These are phyloP conservation scores for Leccinum obscurum DNA, from an alignment of 768 basidiomycete genomes.

Conservation along the genomic window DNA sequence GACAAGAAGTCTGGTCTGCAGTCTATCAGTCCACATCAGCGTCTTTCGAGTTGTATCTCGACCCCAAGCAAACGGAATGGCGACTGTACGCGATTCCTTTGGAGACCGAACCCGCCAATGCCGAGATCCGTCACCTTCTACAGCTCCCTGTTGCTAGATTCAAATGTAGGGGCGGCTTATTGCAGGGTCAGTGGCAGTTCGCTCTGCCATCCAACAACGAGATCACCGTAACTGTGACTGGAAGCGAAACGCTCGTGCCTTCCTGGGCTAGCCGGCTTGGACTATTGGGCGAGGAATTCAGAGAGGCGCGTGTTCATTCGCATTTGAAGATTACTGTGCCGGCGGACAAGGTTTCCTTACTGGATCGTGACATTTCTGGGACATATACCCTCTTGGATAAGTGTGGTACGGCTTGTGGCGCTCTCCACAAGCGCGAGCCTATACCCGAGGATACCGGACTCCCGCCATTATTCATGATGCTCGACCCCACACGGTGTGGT, in stretches of 20 bases:
- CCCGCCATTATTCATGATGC: conserved; percentile 71
- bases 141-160: conserved; percentile 78
- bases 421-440: conserved; percentile 67
- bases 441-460: conserved; percentile 44
- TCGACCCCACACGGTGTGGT: conserved; percentile 83
- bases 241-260: conserved; percentile 64
- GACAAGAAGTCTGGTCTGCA: conserved; percentile 86
- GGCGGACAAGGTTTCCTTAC: conserved; percentile 40
- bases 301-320: conserved; percentile 66
- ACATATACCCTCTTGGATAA: conserved; percentile 75
- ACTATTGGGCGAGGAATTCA: conserved; percentile 61
- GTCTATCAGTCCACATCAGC: conserved; percentile 74
- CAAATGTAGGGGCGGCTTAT: conserved; percentile 53
- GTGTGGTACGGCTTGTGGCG: conserved; percentile 86
- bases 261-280: conserved; percentile 87
- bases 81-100: conserved; percentile 75
- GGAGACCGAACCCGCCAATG: conserved; percentile 68
- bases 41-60: conserved; percentile 71
- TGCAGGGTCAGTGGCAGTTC: conserved; percentile 77
- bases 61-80: conserved; percentile 83
- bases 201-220: conserved; percentile 63
- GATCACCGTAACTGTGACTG: conserved; percentile 59
- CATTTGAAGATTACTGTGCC: conserved; percentile 63
- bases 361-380: conserved; percentile 84
- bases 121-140: conserved; percentile 73